These are phyloP conservation scores for Cornus kousa DNA, from an alignment of 148 eudicot genomes.

Conservation along the genomic window DNA sequence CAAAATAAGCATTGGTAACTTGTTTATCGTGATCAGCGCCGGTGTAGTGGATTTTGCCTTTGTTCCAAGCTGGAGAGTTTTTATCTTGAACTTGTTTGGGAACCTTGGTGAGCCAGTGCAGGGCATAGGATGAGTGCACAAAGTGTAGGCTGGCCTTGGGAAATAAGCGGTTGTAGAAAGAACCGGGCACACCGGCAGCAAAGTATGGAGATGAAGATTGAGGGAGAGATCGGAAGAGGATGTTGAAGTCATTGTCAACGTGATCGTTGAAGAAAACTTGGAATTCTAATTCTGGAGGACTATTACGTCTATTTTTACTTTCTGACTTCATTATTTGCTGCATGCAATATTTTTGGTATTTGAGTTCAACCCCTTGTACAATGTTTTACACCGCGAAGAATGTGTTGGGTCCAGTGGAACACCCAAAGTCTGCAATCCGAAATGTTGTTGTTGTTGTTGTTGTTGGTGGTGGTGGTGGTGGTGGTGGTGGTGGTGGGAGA, in stretches of 20 bases:
- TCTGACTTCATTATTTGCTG: no score
- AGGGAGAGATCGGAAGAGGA: background rate
- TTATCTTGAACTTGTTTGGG: constrained; percentile 8
- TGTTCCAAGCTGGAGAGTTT: constrained; percentile 16
- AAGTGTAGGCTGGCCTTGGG: constrained; percentile 17
- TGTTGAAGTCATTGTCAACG: background rate
- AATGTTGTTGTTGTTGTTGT: no score
- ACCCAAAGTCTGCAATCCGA: background rate
- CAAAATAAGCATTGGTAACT: constrained; percentile 18
- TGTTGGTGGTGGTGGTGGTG: no score
- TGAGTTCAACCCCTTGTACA: background rate
- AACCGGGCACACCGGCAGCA: background rate
- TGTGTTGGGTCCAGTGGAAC: background rate
- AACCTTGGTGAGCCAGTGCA: constrained; percentile 21
- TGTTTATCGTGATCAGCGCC: background rate
- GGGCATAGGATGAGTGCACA: constrained; percentile 16
- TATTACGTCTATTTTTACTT: no score
- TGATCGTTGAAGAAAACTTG: background rate
- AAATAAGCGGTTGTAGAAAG: constrained; percentile 9
- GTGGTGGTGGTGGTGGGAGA: no score
- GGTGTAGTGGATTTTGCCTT: constrained; percentile 13
- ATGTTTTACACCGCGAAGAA: background rate
- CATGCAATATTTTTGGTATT: background rate
- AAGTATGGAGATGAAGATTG: background rate
- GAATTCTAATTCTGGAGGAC: background rate